Base-by-base conservation (phyloP, 495 filamentous ascomycete species). In the Chaetomium cochliodes region DNA sequence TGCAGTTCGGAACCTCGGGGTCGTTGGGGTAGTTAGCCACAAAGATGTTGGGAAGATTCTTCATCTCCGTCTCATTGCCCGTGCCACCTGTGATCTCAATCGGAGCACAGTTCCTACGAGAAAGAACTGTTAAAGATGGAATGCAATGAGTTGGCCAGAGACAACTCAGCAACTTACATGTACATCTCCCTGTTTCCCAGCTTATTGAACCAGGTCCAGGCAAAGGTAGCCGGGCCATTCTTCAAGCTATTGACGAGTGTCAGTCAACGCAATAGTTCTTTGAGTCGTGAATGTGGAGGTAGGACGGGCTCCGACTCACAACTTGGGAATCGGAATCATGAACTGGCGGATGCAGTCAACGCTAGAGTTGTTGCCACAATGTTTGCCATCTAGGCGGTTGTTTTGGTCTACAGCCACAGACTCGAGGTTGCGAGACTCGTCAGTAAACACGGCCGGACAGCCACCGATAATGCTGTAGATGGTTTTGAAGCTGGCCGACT, bases 381-480 rank as follows among this genome's bases (percentile, higher is more conserved):
- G 62, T 25, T 49, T 62, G 13, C 63, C 42, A 26, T 70, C 63
- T 15, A 33, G 11, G 23, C 70, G 68, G 8, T 25, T 28, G 28
- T 57, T 13, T 5, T 23, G 0, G 50, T 80, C 75, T 1, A 41
- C 62, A 25, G 23, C 62, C n/a, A 60, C 65, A 18, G 60, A 61
- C 2, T 72, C 64, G 0, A 78, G 66, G 68, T 77, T 77, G 16
- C 73, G 76, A 12, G 37, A 65, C 25, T 75, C 68, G 28, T 71
- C 72, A n/a, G 83, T 63, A 41, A 71, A 62, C 7, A 66, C 47
- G 0, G 67, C 72, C 0, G 89, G 89, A 68, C 89, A 92, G 15
- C 86, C 87, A 22, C 88, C 88, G 15, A 87, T 77, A 51, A 92
- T 85, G 22, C 84, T 88, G 74, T 92, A 83, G 66, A 91, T 87